Evolutionary conservation across 2,329 filamentous ascomycete genomes (phyloP).

Genomic region (Pleomassaria siparia): DNA sequence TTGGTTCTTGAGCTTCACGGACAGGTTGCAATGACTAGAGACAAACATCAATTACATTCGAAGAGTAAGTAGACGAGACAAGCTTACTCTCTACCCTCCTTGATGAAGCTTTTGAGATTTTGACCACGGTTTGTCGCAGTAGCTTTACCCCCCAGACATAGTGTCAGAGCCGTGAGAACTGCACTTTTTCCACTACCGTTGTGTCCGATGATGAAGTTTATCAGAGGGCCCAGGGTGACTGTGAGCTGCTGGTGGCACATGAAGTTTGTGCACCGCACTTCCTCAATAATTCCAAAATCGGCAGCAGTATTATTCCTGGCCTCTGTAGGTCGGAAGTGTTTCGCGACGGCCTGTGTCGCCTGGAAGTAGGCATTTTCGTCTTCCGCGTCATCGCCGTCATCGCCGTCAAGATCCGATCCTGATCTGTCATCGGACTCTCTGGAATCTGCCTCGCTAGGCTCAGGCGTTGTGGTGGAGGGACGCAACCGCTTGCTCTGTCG

Average conservation of each 20-base stretch:
- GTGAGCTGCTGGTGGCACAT: slow-evolving; percentile 90
- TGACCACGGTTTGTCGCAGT: slow-evolving; percentile 89
- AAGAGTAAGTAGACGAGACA: not conserved
- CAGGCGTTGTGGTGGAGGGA: slow-evolving; percentile 18
- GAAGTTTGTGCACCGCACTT: slow-evolving; percentile 86
- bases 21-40: slow-evolving; percentile 59
- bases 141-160: slow-evolving; percentile 94
- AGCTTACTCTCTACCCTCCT: slow-evolving; percentile 76
- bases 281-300: slow-evolving; percentile 84
- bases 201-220: slow-evolving; percentile 97
- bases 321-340: slow-evolving; percentile 21
- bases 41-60: not conserved
- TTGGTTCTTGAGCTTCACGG: slow-evolving; percentile 87
- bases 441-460: slow-evolving; percentile 21
- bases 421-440: slow-evolving; percentile 1
- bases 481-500: slow-evolving; percentile 36
- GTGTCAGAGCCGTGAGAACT: slow-evolving; percentile 85
- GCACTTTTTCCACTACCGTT: slow-evolving; percentile 98
- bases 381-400: slow-evolving; percentile 6
- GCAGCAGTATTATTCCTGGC: slow-evolving; percentile 64
- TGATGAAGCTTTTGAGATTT: slow-evolving; percentile 87
- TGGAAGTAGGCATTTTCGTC: slow-evolving; percentile 27
- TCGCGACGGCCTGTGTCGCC: slow-evolving; percentile 34
- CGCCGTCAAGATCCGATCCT: slow-evolving; percentile 2
- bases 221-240: slow-evolving; percentile 84